These are phyloP conservation scores for Penicillium roqueforti DNA, from an alignment of 495 filamentous ascomycete genomes.

Conservation along the genomic window DNA sequence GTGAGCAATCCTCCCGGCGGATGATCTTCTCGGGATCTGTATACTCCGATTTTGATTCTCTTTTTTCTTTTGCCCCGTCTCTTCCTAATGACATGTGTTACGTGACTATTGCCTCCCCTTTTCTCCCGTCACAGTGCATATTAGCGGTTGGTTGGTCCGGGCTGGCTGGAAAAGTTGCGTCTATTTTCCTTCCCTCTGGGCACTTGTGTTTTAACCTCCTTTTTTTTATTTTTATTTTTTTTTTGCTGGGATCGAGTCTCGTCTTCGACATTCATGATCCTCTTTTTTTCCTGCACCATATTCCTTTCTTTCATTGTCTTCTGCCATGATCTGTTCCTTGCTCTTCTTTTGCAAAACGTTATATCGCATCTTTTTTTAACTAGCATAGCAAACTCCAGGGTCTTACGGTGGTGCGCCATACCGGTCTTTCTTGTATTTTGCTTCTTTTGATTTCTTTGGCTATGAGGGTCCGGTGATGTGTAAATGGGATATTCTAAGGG, in stretches of 20 bases:
- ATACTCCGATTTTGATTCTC: conserved; percentile 40
- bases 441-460: conserved; percentile 7
- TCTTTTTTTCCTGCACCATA: conserved; percentile 16
- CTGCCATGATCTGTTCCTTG: conserved; percentile 9
- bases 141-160: conserved; percentile 45
- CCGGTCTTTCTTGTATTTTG: conserved; percentile 13
- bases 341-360: conserved; percentile 8
- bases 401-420: conserved; percentile 20
- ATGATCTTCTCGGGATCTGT: conserved; percentile 34
- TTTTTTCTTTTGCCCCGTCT: conserved; percentile 15
- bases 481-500: not conserved
- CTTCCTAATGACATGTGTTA: conserved; percentile 48
- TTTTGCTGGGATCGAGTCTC: conserved; percentile 8
- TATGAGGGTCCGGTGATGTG: not conserved
- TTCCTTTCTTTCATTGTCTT: conserved; percentile 6
- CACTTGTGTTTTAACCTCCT: conserved; percentile 25
- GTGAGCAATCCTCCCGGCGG: conserved; percentile 1
- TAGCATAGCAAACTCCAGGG: conserved; percentile 31
- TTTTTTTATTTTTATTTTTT: conserved; percentile 12
- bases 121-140: conserved; percentile 43
- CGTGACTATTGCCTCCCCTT: conserved; percentile 30
- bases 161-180: conserved; percentile 41
- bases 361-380: conserved; percentile 19
- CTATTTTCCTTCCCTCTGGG: conserved; percentile 36
- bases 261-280: conserved; percentile 10